phyloP scores from a whole-genome alignment of 2,329 filamentous ascomycete species.

The Xylaria multiplex region DNA sequence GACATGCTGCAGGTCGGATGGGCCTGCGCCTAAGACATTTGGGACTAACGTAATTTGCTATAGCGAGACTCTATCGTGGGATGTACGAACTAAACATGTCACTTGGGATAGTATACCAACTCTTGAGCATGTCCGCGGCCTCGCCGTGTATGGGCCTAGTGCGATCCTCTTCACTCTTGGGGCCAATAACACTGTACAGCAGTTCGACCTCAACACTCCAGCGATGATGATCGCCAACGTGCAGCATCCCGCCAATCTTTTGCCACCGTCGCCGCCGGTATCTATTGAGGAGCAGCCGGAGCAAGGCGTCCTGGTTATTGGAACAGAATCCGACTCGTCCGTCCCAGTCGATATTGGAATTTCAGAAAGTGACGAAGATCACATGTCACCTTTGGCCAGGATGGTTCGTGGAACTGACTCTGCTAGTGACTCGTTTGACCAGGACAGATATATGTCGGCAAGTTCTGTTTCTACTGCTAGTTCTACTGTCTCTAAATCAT shows the following conservation, averaged over 20 bases:
- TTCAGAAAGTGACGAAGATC: constrained; percentile 81
- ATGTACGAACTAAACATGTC: constrained; percentile 97
- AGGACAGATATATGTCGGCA: constrained; percentile 69
- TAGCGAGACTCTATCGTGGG: constrained; percentile 93
- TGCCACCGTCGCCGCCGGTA: constrained; percentile 84
- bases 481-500: constrained; percentile 68
- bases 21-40: constrained; percentile 59
- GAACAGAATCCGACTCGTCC: constrained; percentile 65
- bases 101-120: constrained; percentile 90
- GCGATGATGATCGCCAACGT: constrained; percentile 84
- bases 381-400: constrained; percentile 78
- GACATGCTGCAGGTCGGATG: constrained; percentile 45
- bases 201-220: constrained; percentile 90
- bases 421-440: constrained; percentile 67
- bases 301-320: constrained; percentile 60
- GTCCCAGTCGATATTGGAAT: constrained; percentile 67
- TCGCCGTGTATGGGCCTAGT: constrained; percentile 88
- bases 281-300: constrained; percentile 77
- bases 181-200: constrained; percentile 87
- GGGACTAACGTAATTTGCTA: constrained; percentile 47
- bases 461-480: constrained; percentile 74
- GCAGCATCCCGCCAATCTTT: constrained; percentile 81
- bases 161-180: constrained; percentile 94
- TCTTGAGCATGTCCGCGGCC: constrained; percentile 79
- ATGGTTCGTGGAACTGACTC: constrained; percentile 76